Conservation (phyloP, 75 land plant genomes). For the Adiantum capillusveneris region DNA sequence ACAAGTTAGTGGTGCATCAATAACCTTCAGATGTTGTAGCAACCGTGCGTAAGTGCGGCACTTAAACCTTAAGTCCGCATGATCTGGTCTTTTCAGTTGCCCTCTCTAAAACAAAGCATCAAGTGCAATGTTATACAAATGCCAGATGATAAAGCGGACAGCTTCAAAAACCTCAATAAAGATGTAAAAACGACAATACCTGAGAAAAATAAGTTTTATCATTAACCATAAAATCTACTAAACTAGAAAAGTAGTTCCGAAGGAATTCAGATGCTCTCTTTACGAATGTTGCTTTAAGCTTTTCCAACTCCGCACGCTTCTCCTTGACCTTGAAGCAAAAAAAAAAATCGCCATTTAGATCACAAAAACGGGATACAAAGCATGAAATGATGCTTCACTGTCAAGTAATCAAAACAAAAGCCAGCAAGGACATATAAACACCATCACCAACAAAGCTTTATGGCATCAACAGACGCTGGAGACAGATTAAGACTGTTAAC, state of each 20-base stretch:
- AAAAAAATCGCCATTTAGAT: no score
- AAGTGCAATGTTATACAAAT: no score
- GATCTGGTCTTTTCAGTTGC: conserved; percentile 95
- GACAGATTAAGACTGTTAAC: no score
- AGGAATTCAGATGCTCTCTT: conserved; percentile 90
- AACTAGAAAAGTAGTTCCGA: conserved; percentile 82
- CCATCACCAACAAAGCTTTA: no score
- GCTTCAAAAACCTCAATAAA: no score
- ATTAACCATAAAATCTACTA: conserved; percentile 94
- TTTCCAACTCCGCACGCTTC: conserved; percentile 83
- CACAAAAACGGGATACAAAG: no score
- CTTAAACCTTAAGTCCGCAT: conserved; percentile 90
- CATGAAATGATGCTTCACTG: no score
- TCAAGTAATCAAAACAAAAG: no score
- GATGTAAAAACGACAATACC: no score
- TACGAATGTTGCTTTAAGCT: conserved; percentile 78
- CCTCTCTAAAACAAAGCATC: conserved; percentile 65
- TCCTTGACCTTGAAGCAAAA: conserved; percentile 67
- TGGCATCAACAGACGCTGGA: no score
- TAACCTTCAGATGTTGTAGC: conserved; percentile 92
- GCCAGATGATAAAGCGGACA: no score
- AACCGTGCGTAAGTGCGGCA: conserved; percentile 98
- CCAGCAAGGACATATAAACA: no score
- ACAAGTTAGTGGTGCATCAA: neutral
- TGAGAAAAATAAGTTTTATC: conserved; percentile 96